phyloP scores from a whole-genome alignment of 345 rosid genomes.

The Eutrema heterophyllum region DNA sequence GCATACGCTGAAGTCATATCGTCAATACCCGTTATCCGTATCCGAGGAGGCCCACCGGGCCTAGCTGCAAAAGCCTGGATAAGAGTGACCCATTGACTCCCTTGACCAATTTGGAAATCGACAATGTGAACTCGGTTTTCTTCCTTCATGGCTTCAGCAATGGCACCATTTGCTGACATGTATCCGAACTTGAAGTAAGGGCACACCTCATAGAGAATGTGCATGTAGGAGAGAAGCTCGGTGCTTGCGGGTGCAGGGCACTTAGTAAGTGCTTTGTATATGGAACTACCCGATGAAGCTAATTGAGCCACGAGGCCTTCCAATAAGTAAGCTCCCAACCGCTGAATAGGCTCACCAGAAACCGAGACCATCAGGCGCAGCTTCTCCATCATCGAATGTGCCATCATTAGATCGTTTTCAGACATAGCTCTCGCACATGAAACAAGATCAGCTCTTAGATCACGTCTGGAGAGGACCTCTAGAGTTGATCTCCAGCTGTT shows the following conservation, averaged over 20 bases:
- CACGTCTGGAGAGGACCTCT: constrained; percentile 52
- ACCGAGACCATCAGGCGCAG: constrained; percentile 76
- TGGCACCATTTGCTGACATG: constrained; percentile 98
- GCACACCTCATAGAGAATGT: constrained; percentile 88
- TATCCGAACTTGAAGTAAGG: constrained; percentile 94
- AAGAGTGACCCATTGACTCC: constrained; percentile 90
- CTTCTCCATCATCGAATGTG: constrained; percentile 63
- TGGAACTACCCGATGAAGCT: constrained; percentile 79
- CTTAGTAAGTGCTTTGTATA: constrained; percentile 52
- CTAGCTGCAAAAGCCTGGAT: constrained; percentile 98
- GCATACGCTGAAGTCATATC: constrained; percentile 84
- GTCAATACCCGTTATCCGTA: constrained; percentile 78
- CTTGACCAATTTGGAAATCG: constrained; percentile 88
- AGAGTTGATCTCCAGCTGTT: constrained; percentile 45
- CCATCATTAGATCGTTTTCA: constrained; percentile 60
- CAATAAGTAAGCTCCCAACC: constrained; percentile 89
- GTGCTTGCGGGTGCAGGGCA: constrained; percentile 74
- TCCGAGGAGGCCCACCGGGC: constrained; percentile 91
- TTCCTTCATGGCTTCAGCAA: constrained; percentile 97
- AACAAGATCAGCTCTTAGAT: constrained; percentile 54
- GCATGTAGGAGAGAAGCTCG: constrained; percentile 81
- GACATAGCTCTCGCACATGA: constrained; percentile 78
- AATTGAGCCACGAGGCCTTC: constrained; percentile 90
- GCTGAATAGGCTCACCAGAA: constrained; percentile 92
- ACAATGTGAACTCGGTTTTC: constrained; percentile 82